phyloP scores from a whole-genome alignment of 768 basidiomycete species.

The Rhizopogon sp. region DNA sequence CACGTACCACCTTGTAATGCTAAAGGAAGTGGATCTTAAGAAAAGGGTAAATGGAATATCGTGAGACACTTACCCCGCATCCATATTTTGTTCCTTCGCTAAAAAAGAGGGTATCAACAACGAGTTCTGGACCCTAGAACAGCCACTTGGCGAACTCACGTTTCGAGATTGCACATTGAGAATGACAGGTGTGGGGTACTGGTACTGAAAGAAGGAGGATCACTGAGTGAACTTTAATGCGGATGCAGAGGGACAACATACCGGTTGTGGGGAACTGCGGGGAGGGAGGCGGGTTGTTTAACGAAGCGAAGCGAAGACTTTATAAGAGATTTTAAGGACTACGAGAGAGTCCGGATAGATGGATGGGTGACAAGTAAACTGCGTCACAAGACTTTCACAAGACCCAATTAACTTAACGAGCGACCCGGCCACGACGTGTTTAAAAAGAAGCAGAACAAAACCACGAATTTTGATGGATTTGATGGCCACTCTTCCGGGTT shows the following conservation, averaged over 20 bases:
- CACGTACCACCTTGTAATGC: constrained; percentile 69
- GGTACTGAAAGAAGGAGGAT: constrained; percentile 2
- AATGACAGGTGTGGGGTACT: constrained; percentile 7
- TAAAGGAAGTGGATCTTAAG: constrained; percentile 18
- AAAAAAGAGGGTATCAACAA: constrained; percentile 19
- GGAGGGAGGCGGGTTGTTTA: constrained; percentile 8
- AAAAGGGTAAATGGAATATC: constrained; percentile 2
- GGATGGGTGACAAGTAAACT: constrained; percentile 3
- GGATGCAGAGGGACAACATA: constrained; percentile 9
- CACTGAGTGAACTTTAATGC: constrained; percentile 2
- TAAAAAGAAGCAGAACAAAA: constrained; percentile 7
- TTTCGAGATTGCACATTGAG: constrained; percentile 53
- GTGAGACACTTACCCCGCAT: constrained; percentile 48
- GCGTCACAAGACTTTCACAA: constrained; percentile 19
- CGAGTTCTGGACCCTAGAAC: constrained; percentile 9
- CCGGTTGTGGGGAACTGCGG: constrained; percentile 6
- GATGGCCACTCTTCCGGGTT: neutral
- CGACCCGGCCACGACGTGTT: constrained; percentile 27
- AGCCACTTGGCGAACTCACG: constrained; percentile 31
- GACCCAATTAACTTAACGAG: constrained; percentile 18
- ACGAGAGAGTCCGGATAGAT: constrained; percentile 12
- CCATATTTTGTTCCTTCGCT: constrained; percentile 74
- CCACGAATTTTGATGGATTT: no score
- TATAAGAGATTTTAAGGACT: constrained; percentile 22
- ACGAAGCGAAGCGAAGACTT: constrained; percentile 14